Evolutionary conservation across 352 stramenopile genomes (phyloP).

Genomic region (Peronospora belbahrii): DNA sequence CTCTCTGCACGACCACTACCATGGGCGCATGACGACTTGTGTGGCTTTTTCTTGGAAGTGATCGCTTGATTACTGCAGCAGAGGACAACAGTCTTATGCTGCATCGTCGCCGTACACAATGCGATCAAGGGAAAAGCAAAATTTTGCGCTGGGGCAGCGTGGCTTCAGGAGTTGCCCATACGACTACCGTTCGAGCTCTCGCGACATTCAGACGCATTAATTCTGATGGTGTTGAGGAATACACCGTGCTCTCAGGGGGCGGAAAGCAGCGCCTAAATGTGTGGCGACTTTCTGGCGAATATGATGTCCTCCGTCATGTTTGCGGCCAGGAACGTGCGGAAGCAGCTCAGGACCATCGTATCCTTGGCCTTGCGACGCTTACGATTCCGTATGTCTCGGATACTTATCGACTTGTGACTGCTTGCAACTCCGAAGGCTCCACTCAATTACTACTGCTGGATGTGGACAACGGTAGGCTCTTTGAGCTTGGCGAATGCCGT

Average conservation of each 20-base stretch:
- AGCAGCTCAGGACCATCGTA: constrained; percentile 74
- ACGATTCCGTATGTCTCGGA: constrained; percentile 16
- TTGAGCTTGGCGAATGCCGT: constrained; percentile 48
- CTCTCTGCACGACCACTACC: constrained; percentile 61
- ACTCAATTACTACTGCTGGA: constrained; percentile 61
- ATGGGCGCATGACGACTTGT: constrained; percentile 72
- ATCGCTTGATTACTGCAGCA: constrained; percentile 53
- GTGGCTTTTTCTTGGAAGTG: constrained; percentile 34
- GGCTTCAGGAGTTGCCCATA: constrained; percentile 59
- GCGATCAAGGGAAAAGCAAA: constrained; percentile 1
- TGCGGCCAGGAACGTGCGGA: constrained; percentile 50
- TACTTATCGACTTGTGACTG: constrained; percentile 42
- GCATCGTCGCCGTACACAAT: constrained; percentile 23
- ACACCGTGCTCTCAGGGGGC: constrained; percentile 63
- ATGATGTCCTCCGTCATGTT: constrained; percentile 40
- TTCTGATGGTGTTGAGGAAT: constrained; percentile 11
- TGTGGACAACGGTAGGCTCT: constrained; percentile 15
- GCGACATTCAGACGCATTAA: constrained; percentile 31
- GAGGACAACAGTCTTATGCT: constrained; percentile 84
- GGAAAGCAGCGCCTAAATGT: constrained; percentile 78
- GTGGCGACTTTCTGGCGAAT: constrained; percentile 42
- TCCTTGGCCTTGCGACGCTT: constrained; percentile 67
- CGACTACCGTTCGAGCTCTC: constrained; percentile 72
- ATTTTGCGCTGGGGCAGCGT: constrained; percentile 34
- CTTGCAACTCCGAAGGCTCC: constrained; percentile 72